Evolutionary conservation across 495 filamentous ascomycete species (phyloP), one percentile per base, ranked within the genome.

Genomic region (Neurospora tetrasperma): DNA sequence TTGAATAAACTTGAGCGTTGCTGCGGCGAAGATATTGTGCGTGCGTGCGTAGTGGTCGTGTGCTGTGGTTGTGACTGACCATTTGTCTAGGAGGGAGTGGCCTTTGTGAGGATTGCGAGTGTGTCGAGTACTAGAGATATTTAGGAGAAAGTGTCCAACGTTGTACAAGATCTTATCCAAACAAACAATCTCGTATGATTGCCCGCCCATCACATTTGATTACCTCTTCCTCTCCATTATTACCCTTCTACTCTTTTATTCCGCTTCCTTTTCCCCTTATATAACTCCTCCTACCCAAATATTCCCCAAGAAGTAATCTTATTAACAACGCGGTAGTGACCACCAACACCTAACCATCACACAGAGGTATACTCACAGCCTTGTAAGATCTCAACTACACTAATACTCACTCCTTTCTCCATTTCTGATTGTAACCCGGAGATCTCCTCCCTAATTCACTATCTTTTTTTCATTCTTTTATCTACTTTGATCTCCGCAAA

Each of bases 401-500:
- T 4, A 35, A 5, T 35, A 14, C 41, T 4, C 39, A 10, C 9
- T 40, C 39, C 9, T 10, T 40, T 40, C 42, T 43, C 42, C 5
- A 5, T n/a, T n/a, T n/a, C 18, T 8, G 2, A 46, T 4, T 38
- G 5, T 5, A 6, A 5, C 1, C 8, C n/a, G 3, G 44, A 20
- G 46, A 38, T 38, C 0, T 23, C 0, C 5, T 54, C 11, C 12
- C 20, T 0, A 6, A 1, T 14, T 1, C 5, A 7, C 2, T 0
- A 54, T 54, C 20, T 6, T 27, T 11, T 11, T 5, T 12, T 27
- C 0, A 14, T 7, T 11, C 6, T 20, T 23, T 27, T 11, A 5
- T 23, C 2, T 0, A 0, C 27, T 23, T 12, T 2, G 10, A 23
- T 48, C 1, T 23, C 46, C 46, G 46, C 2, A 10, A 46, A 5